Conservation (phyloP, 805 yeast species). For the Candida patagonica region DNA sequence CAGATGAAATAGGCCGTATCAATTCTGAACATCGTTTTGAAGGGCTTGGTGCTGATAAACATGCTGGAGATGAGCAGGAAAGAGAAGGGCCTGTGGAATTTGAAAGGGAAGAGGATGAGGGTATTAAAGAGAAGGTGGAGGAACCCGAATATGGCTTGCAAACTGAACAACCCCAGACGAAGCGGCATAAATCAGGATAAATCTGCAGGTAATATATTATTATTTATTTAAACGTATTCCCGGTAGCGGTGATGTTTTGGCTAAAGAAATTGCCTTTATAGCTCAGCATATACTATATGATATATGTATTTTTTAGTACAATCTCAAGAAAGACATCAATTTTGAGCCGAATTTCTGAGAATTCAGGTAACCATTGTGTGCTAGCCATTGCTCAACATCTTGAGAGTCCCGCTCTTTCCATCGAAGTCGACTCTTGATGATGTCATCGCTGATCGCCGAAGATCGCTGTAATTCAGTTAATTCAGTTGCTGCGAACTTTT, state of each 20-base stretch:
- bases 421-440: constrained; percentile 37
- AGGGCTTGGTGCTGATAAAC: constrained; percentile 16
- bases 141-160: constrained; percentile 6
- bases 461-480: constrained; percentile 50
- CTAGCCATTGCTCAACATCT: constrained; percentile 38
- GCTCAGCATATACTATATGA: too few species aligned
- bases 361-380: too few species aligned
- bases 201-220: constrained; percentile 4
- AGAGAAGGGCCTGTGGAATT: constrained; percentile 40
- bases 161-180: background rate
- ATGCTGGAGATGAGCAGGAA: constrained; percentile 12
- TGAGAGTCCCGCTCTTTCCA: constrained; percentile 43
- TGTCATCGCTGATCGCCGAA: constrained; percentile 46
- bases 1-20: constrained; percentile 19
- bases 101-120: constrained; percentile 23
- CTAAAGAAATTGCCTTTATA: too few species aligned
- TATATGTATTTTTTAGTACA: too few species aligned
- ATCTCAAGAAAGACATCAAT: too few species aligned
- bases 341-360: too few species aligned
- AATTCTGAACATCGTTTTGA: constrained; percentile 23
- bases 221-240: too few species aligned
- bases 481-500: constrained; percentile 39
- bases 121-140: constrained; percentile 10
- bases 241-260: too few species aligned
- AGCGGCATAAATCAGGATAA: constrained; percentile 4